These are phyloP conservation scores for Gracilariopsis chorda DNA, from an alignment of 23 red algal species.

Conservation along the genomic window DNA sequence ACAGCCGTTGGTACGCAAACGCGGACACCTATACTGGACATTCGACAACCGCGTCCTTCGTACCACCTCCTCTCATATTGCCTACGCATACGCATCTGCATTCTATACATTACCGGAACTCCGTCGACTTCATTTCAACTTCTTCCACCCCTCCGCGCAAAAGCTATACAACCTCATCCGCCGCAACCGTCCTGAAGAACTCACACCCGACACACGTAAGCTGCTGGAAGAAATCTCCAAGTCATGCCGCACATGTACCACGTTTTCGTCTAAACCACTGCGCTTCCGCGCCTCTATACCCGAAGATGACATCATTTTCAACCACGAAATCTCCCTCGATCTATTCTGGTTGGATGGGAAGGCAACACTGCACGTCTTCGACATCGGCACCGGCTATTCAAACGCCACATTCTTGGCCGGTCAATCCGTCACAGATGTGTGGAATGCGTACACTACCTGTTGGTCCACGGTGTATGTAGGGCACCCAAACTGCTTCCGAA, in stretches of 20 bases:
- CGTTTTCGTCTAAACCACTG: neutral
- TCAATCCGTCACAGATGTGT: neutral
- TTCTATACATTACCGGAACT: neutral
- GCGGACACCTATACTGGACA: neutral
- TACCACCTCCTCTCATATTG: neutral
- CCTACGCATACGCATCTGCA: neutral
- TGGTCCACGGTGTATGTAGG: neutral
- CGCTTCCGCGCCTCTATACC: slow-evolving; percentile 5
- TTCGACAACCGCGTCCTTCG: neutral
- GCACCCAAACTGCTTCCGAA: neutral
- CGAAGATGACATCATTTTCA: neutral
- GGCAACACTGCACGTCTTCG: neutral
- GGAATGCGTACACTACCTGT: neutral
- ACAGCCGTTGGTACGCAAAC: neutral
- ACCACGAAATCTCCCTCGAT: neutral
- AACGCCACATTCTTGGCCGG: neutral
- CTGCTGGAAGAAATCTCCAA: neutral
- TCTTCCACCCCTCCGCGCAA: neutral
- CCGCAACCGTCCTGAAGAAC: neutral
- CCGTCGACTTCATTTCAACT: neutral
- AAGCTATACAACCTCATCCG: slow-evolving; percentile 23
- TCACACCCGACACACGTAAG: neutral
- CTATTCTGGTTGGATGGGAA: neutral
- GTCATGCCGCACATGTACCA: neutral
- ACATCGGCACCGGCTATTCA: neutral